These are phyloP conservation scores for Mycena sp. DNA, from an alignment of 1,284 basidiomycete genomes.

Conservation along the genomic window DNA sequence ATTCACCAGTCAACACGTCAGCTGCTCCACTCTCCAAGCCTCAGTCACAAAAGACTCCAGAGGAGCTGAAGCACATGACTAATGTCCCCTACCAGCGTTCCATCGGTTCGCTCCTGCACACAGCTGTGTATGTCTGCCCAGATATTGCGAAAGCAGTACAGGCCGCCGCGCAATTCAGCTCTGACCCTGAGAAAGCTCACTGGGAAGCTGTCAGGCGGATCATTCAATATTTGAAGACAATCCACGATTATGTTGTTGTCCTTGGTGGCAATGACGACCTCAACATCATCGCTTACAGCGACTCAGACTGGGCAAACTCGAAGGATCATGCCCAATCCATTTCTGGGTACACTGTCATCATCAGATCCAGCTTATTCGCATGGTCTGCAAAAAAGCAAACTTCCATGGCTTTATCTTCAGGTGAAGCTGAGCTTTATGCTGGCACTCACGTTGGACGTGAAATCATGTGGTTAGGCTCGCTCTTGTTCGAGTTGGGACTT, in stretches of 20 bases:
- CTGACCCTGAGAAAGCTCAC: conserved; percentile 11
- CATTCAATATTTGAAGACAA: conserved; percentile 22
- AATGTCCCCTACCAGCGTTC: conserved; percentile 21
- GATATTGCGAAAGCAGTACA: conserved; percentile 33
- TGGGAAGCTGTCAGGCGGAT: conserved; percentile 14
- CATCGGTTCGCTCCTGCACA: conserved; percentile 38
- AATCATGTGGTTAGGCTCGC: conserved; percentile 37
- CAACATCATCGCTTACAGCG: background rate
- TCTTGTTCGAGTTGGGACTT: conserved; percentile 35
- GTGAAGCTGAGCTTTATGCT: conserved; percentile 39
- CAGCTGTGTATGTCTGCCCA: conserved; percentile 31
- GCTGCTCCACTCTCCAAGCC: background rate
- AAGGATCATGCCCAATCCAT: conserved; percentile 15
- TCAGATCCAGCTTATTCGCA: conserved; percentile 20
- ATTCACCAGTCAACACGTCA: background rate
- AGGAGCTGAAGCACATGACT: background rate
- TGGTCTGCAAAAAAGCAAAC: conserved; percentile 46
- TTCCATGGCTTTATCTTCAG: conserved; percentile 35
- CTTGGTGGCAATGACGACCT: background rate
- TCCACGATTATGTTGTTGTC: conserved; percentile 8
- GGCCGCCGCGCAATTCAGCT: conserved; percentile 19
- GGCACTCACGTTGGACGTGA: conserved; percentile 38
- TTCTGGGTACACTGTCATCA: conserved; percentile 33
- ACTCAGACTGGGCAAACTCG: conserved; percentile 25
- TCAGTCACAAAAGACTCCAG: background rate